These are phyloP conservation scores for Metschnikowia santaceciliae DNA, from an alignment of 805 yeast species.

Conservation along the genomic window DNA sequence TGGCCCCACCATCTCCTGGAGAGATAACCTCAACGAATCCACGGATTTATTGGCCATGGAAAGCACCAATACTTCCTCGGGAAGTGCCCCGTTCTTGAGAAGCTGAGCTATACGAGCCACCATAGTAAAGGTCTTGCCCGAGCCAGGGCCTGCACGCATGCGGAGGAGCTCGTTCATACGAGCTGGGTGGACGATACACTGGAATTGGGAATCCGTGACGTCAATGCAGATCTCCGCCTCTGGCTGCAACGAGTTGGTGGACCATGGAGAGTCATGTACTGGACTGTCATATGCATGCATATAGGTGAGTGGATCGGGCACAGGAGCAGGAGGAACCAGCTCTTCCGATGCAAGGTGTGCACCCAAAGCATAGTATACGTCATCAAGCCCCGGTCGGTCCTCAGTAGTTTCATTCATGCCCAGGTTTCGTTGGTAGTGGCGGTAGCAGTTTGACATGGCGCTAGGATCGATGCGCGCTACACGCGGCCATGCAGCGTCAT, in stretches of 20 bases:
- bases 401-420: not conserved
- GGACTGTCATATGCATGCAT: not conserved
- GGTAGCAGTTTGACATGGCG: not conserved
- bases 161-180: slow-evolving; percentile 40
- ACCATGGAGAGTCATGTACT: not conserved
- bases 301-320: not conserved
- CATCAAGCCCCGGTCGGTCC: not conserved
- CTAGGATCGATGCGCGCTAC: not conserved
- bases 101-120: slow-evolving; percentile 50
- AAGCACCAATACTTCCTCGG: slow-evolving; percentile 55
- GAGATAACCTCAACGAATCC: slow-evolving; percentile 37
- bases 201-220: slow-evolving; percentile 43
- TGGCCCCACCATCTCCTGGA: slow-evolving; percentile 30
- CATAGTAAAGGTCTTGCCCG: slow-evolving; percentile 66
- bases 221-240: slow-evolving; percentile 1
- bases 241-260: not conserved
- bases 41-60: slow-evolving; percentile 72
- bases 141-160: slow-evolving; percentile 68
- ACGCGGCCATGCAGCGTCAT: too few species aligned
- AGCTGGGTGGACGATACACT: slow-evolving; percentile 42
- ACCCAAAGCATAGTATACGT: not conserved
- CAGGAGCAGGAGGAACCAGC: not conserved
- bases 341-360: not conserved
- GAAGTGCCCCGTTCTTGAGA: slow-evolving; percentile 36
- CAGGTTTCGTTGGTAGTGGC: not conserved